A percentile compares a stretch with the other conserved stretches of the same genome.
Conservation (phyloP, 257 asterid species). For the Gentiana dahurica region DNA sequence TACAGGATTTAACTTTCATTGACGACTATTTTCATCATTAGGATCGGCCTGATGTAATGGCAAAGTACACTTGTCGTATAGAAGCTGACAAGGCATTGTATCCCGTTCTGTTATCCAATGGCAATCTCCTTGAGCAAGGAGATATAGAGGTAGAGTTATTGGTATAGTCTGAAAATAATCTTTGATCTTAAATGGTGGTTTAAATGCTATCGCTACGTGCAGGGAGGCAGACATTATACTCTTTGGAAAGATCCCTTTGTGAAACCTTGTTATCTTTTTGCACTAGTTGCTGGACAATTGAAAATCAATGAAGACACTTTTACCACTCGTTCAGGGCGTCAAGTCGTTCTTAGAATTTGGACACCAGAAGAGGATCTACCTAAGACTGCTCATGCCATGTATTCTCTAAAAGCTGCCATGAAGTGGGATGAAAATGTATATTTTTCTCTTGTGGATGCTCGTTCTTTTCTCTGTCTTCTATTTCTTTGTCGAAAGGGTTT, state of each 20-base stretch:
- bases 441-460: conserved; percentile 6
- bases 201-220: conserved; percentile 1
- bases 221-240: conserved; percentile 77
- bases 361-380: conserved; percentile 87
- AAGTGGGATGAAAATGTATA: conserved; percentile 98
- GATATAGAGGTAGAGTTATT: conserved; percentile 53
- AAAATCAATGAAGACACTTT: conserved; percentile 78
- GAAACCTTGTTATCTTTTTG: conserved; percentile 96
- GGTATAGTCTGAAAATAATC: neutral
- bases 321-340: conserved; percentile 71
- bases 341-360: conserved; percentile 78
- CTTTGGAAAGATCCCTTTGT: conserved; percentile 89
- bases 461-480: conserved; percentile 6
- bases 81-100: conserved; percentile 87
- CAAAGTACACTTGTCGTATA: conserved; percentile 79
- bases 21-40: conserved; percentile 20
- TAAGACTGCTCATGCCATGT: conserved; percentile 92
- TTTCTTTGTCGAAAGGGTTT: neutral
- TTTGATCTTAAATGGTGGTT: no score
- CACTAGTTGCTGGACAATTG: conserved; percentile 93
- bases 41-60: conserved; percentile 99
- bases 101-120: conserved; percentile 86
- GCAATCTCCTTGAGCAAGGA: conserved; percentile 83
- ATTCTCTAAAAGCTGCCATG: conserved; percentile 95
- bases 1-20: conserved; percentile 4